Percentiles rank a stretch among this genome's conserved stretches.
phyloP scores from a whole-genome alignment of 2,329 filamentous ascomycete species.

The Ilyonectria sp. region DNA sequence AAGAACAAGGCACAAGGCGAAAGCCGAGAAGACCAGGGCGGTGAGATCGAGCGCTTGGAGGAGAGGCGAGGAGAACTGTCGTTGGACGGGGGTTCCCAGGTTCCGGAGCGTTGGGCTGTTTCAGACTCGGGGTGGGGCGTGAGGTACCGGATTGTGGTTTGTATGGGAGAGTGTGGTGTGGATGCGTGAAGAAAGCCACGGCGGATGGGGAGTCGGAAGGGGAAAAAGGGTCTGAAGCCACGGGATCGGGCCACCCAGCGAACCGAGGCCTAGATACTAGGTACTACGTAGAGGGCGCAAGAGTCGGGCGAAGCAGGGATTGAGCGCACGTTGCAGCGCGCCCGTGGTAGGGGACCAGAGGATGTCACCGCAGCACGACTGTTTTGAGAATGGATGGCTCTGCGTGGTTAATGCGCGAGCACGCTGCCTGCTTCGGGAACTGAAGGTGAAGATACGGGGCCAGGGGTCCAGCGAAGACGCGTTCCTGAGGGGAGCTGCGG shows the following conservation, averaged over 20 bases:
- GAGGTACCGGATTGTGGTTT: slow-evolving; percentile 24
- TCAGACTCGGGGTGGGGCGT: slow-evolving; percentile 35
- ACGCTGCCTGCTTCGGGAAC: slow-evolving; percentile 9
- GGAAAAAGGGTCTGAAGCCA: slow-evolving; percentile 36
- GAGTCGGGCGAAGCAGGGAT: slow-evolving; percentile 45
- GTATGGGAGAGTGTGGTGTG: slow-evolving; percentile 21
- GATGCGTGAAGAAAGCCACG: slow-evolving; percentile 20
- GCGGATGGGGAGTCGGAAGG: slow-evolving; percentile 19
- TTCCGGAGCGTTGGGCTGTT: slow-evolving; percentile 43
- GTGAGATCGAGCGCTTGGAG: slow-evolving; percentile 46
- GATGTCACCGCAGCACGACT: slow-evolving; percentile 1
- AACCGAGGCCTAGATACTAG: slow-evolving; percentile 33
- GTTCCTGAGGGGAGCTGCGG: not conserved
- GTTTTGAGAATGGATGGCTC: slow-evolving; percentile 4
- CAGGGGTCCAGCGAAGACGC: not conserved
- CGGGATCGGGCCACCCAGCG: slow-evolving; percentile 41
- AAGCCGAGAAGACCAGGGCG: slow-evolving; percentile 44
- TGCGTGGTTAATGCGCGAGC: slow-evolving; percentile 22
- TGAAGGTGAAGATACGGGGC: not conserved
- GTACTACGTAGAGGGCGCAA: slow-evolving; percentile 42
- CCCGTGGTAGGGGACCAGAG: slow-evolving; percentile 11
- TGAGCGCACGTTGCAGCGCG: slow-evolving; percentile 41
- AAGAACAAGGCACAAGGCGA: slow-evolving; percentile 45
- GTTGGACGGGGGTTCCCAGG: slow-evolving; percentile 38
- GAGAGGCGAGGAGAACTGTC: slow-evolving; percentile 39